These are phyloP conservation scores for Rugonectria rugulosa DNA, from an alignment of 2,329 filamentous ascomycete species.

Conservation along the genomic window DNA sequence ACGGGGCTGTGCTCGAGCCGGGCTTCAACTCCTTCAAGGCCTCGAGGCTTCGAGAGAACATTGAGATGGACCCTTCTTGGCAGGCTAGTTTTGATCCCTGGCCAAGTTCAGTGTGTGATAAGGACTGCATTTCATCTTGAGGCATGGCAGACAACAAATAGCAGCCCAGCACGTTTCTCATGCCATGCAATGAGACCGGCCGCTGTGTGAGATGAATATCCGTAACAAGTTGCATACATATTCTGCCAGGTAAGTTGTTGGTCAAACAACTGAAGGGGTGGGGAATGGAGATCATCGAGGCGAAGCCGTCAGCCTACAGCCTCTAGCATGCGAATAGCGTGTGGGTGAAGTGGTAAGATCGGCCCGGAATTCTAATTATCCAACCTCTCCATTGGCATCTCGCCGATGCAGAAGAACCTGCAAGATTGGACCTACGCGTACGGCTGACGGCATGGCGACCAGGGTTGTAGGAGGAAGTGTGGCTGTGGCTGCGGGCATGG, in stretches of 20 bases:
- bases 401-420: conserved; percentile 2
- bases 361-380: conserved; percentile 7
- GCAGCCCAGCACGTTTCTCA: too few species aligned
- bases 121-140: too few species aligned
- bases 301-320: conserved; percentile 14
- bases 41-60: too few species aligned
- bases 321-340: neutral
- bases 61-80: too few species aligned
- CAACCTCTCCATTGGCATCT: neutral
- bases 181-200: too few species aligned
- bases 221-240: too few species aligned
- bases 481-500: conserved; percentile 13
- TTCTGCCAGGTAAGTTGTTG: neutral
- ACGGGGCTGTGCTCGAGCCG: conserved; percentile 17
- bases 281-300: conserved; percentile 2
- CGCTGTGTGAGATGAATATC: too few species aligned
- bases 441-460: neutral
- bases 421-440: conserved; percentile 3
- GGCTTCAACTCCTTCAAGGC: neutral
- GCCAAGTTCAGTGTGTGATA: too few species aligned
- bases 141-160: too few species aligned
- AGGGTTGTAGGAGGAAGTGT: neutral
- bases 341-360: conserved; percentile 14
- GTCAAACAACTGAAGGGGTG: conserved; percentile 5
- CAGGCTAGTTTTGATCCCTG: too few species aligned